Percentiles rank a stretch among this genome's conserved stretches.
Conservation (phyloP, 1,284 basidiomycete species). For the Neolentinus lepideus region DNA sequence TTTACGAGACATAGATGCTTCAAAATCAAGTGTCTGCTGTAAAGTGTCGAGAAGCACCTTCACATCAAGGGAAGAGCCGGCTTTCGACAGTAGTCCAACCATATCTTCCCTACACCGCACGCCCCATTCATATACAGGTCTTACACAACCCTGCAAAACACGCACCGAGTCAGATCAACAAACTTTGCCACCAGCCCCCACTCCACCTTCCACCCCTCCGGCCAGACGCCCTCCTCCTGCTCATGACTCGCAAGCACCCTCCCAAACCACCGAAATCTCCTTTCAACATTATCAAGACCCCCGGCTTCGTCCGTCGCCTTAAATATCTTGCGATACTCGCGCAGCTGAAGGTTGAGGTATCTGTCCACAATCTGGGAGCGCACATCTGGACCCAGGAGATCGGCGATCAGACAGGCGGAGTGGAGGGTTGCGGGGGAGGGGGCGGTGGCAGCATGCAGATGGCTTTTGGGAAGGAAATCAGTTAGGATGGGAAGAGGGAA, state of each 20-base stretch:
- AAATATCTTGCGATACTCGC: slow-evolving; percentile 86
- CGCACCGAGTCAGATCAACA: slow-evolving; percentile 77
- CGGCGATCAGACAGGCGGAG: slow-evolving; percentile 82
- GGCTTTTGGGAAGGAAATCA: background rate
- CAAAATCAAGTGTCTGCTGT: slow-evolving; percentile 83
- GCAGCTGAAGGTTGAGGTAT: slow-evolving; percentile 48
- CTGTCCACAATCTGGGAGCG: slow-evolving; percentile 80
- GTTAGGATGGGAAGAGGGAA: background rate
- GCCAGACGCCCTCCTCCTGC: slow-evolving; percentile 80
- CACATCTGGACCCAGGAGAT: slow-evolving; percentile 81
- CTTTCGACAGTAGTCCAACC: slow-evolving; percentile 57
- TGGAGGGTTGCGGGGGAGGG: slow-evolving; percentile 54
- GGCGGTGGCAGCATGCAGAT: slow-evolving; percentile 34
- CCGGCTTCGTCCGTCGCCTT: slow-evolving; percentile 89
- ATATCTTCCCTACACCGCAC: slow-evolving; percentile 55
- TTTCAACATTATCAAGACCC: slow-evolving; percentile 90
- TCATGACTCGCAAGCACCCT: slow-evolving; percentile 88
- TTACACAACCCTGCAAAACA: background rate
- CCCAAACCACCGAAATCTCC: slow-evolving; percentile 95
- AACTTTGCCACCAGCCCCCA: slow-evolving; percentile 80
- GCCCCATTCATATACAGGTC: background rate
- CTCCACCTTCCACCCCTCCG: slow-evolving; percentile 76
- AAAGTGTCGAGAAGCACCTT: slow-evolving; percentile 78
- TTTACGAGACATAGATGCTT: slow-evolving; percentile 70
- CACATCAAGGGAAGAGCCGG: slow-evolving; percentile 67